These are phyloP conservation scores for Fistulinella prunicolor DNA, from an alignment of 768 basidiomycete genomes.

Conservation along the genomic window DNA sequence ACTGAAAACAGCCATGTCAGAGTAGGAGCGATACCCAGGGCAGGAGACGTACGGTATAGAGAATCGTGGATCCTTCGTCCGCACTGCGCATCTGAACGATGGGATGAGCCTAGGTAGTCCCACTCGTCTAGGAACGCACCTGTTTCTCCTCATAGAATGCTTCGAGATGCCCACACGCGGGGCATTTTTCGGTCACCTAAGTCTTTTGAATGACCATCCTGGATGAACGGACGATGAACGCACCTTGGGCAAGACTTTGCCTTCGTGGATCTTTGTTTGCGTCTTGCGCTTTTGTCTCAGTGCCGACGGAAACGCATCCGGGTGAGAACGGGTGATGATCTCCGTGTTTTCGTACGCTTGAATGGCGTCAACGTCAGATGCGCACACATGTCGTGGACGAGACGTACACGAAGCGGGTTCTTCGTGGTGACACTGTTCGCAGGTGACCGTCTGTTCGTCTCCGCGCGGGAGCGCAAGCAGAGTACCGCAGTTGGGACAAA, in stretches of 20 bases:
- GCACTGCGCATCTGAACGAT: slow-evolving; percentile 71
- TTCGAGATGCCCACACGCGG: slow-evolving; percentile 78
- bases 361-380: neutral
- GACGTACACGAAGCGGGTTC: slow-evolving; percentile 88
- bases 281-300: slow-evolving; percentile 87
- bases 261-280: slow-evolving; percentile 75
- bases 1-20: slow-evolving; percentile 43
- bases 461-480: slow-evolving; percentile 79
- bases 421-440: slow-evolving; percentile 84
- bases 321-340: slow-evolving; percentile 87
- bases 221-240: slow-evolving; percentile 35
- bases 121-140: slow-evolving; percentile 38
- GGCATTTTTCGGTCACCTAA: slow-evolving; percentile 88
- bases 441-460: slow-evolving; percentile 68
- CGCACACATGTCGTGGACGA: neutral
- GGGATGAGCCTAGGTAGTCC: neutral
- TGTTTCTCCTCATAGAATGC: slow-evolving; percentile 90
- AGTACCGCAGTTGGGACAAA: slow-evolving; percentile 92
- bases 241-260: slow-evolving; percentile 66
- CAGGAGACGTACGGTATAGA: slow-evolving; percentile 76
- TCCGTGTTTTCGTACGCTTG: slow-evolving; percentile 90
- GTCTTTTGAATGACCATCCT: neutral
- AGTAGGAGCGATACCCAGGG: neutral
- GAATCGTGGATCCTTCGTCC: slow-evolving; percentile 92
- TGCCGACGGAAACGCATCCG: slow-evolving; percentile 91